phyloP scores from a whole-genome alignment of 768 basidiomycete species.

The Russula griseocarnosa region DNA sequence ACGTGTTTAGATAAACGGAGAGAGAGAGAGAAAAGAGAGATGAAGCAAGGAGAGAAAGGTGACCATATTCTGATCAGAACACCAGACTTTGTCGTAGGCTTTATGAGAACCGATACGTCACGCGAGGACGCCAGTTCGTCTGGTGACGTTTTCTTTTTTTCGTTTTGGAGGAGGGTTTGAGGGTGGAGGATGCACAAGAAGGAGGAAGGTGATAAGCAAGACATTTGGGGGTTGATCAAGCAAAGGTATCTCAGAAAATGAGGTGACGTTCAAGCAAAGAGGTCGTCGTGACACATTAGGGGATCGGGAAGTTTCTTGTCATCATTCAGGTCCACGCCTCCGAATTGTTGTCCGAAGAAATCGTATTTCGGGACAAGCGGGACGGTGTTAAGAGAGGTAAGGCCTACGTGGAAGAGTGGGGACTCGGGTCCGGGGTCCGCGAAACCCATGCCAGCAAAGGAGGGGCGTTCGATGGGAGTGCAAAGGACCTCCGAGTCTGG shows the following conservation, averaged over 20 bases:
- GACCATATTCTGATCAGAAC: constrained; percentile 19
- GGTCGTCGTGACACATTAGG: constrained; percentile 26
- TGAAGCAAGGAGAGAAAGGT: constrained; percentile 1
- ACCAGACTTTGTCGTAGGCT: constrained; percentile 12
- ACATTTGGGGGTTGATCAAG: background rate
- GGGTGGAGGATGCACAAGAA: constrained; percentile 12
- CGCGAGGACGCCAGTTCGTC: background rate
- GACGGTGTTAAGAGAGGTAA: constrained; percentile 9
- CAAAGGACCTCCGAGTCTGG: constrained; percentile 23
- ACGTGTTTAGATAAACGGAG: constrained; percentile 8
- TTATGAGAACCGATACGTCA: constrained; percentile 12
- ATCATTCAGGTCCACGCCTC: background rate
- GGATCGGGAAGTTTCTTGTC: constrained; percentile 9
- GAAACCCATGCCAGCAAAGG: constrained; percentile 27
- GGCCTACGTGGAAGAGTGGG: constrained; percentile 19
- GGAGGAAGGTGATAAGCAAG: constrained; percentile 2
- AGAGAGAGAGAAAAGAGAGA: background rate
- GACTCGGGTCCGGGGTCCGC: constrained; percentile 24
- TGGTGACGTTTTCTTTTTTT: background rate
- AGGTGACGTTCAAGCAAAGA: constrained; percentile 25
- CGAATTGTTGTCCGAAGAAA: background rate
- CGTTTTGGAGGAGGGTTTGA: background rate
- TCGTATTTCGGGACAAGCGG: constrained; percentile 10
- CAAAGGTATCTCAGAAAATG: constrained; percentile 18
- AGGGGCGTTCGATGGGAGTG: constrained; percentile 26